Evolutionary conservation across 805 yeast species (phyloP).

Genomic region (Kodamaea hsintzibuensis): DNA sequence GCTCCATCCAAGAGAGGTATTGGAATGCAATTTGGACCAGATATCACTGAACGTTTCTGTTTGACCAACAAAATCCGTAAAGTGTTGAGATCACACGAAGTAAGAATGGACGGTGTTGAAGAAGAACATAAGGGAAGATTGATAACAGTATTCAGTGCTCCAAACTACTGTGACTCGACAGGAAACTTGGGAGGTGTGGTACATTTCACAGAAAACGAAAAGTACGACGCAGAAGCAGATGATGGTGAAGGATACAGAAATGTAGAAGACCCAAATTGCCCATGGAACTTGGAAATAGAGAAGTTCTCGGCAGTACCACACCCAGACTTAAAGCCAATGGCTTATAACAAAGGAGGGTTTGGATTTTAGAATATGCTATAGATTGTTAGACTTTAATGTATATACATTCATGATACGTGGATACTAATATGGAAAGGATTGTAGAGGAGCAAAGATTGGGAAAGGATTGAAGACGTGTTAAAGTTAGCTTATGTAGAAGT

Average conservation of each 20-base stretch:
- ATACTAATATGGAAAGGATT: neutral
- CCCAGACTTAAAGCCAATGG: conserved; percentile 94
- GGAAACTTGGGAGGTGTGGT: conserved; percentile 91
- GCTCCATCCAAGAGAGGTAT: conserved; percentile 91
- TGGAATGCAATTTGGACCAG: conserved; percentile 97
- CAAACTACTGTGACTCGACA: conserved; percentile 92
- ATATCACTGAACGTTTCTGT: conserved; percentile 80
- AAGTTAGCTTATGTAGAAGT: too few species aligned
- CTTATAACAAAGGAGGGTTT: conserved; percentile 57
- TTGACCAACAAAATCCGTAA: conserved; percentile 69
- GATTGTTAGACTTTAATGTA: conserved; percentile 1
- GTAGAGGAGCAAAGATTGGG: neutral
- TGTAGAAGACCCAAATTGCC: conserved; percentile 39
- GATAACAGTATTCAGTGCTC: conserved; percentile 96
- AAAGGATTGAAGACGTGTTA: too few species aligned
- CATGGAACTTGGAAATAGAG: conserved; percentile 51
- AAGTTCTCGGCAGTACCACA: conserved; percentile 84
- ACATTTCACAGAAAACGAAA: conserved; percentile 54
- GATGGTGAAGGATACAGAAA: conserved; percentile 43
- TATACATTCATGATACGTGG: neutral
- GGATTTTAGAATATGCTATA: conserved; percentile 28
- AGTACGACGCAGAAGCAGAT: conserved; percentile 47
- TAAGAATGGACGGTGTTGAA: conserved; percentile 87
- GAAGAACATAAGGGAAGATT: conserved; percentile 83
- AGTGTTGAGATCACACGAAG: conserved; percentile 92